phyloP scores from a whole-genome alignment of 2,329 filamentous ascomycete species.

The Xenosphaeropsis pyriputrescens region DNA sequence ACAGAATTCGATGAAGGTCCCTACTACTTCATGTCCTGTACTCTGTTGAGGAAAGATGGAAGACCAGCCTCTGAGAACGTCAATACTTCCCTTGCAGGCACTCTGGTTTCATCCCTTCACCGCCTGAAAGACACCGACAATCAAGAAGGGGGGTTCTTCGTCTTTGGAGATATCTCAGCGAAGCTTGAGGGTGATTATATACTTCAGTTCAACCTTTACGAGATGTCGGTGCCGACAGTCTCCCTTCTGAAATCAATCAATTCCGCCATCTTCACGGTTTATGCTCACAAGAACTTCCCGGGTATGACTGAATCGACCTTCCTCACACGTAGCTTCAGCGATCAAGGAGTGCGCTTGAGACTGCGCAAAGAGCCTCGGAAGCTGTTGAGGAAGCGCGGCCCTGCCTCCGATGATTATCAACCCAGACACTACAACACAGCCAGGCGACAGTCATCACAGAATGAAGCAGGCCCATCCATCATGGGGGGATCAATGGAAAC shows the following conservation, averaged over 20 bases:
- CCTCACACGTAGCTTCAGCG: conserved; percentile 68
- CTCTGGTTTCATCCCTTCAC: conserved; percentile 67
- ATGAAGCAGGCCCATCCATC: too few species aligned
- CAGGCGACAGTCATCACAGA: not conserved
- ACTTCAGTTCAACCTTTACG: conserved; percentile 65
- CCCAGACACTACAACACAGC: conserved; percentile 12
- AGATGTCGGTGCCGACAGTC: conserved; percentile 34
- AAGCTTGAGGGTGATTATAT: conserved; percentile 58
- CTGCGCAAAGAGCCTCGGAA: conserved; percentile 70
- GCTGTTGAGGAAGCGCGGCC: conserved; percentile 15
- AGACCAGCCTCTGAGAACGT: conserved; percentile 21
- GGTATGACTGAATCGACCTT: conserved; percentile 73
- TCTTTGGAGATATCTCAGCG: conserved; percentile 80
- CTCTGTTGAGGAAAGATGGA: conserved; percentile 26
- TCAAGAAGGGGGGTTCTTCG: conserved; percentile 70
- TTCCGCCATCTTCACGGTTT: conserved; percentile 55
- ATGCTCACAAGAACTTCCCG: conserved; percentile 54
- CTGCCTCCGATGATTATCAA: conserved; percentile 17
- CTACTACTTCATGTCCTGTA: conserved; percentile 32
- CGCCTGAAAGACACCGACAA: conserved; percentile 68
- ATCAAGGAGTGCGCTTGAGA: conserved; percentile 72
- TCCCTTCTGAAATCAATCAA: conserved; percentile 23
- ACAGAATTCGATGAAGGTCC: conserved; percentile 22
- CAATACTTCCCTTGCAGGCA: conserved; percentile 48
- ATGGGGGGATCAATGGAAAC: too few species aligned